Conservation (phyloP, 352 stramenopile species). For the Pythium aristosporum region DNA sequence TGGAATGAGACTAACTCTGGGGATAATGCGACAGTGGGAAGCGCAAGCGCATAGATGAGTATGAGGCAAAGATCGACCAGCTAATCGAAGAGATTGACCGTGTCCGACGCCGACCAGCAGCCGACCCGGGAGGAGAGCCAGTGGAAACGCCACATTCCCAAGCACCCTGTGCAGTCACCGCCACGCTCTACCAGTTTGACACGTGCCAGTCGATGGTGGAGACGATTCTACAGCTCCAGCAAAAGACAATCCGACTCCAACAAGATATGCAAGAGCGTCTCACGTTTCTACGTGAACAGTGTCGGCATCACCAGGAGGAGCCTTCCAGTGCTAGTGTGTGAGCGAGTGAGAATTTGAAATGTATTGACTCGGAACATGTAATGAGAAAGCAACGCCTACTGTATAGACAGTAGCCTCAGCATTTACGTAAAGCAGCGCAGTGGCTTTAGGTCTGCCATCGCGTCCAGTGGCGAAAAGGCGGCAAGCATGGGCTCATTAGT, state of each 20-base stretch:
- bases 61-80: conserved; percentile 49
- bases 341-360: conserved; percentile 2
- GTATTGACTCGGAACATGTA: background rate
- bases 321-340: conserved; percentile 68
- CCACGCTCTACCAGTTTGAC: conserved; percentile 16
- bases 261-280: conserved; percentile 51
- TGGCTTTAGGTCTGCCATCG: conserved; percentile 37
- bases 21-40: conserved; percentile 23
- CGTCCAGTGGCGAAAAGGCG: conserved; percentile 43
- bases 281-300: conserved; percentile 33
- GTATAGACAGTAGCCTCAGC: background rate
- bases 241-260: conserved; percentile 55
- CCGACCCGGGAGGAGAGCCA: background rate
- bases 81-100: conserved; percentile 65
- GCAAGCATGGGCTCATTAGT: conserved; percentile 49
- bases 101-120: conserved; percentile 33
- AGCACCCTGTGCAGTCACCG: background rate
- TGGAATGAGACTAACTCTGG: background rate
- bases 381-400: background rate
- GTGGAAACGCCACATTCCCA: background rate
- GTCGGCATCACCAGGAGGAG: conserved; percentile 36
- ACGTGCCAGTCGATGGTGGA: conserved; percentile 35
- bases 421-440: conserved; percentile 40
- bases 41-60: conserved; percentile 48
- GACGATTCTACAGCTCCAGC: conserved; percentile 51